Conservation (phyloP, 768 basidiomycete genomes). For the Tulasnella sp. region DNA sequence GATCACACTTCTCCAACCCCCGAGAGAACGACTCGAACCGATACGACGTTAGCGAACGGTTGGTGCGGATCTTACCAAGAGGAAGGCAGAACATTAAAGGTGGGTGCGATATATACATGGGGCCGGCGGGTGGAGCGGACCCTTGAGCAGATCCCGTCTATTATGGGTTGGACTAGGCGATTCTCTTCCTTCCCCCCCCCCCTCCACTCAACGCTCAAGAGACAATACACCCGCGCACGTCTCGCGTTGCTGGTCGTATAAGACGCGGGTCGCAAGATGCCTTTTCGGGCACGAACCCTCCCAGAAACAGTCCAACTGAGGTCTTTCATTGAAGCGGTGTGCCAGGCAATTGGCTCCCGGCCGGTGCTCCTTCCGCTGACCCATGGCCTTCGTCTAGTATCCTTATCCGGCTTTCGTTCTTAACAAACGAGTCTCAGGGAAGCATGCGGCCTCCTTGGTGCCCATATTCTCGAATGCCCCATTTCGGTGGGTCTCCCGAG, state of each 20-base stretch:
- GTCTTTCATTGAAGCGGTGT: background rate
- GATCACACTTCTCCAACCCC: no score
- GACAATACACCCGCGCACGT: no score
- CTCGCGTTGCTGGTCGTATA: no score
- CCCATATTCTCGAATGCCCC: constrained; percentile 29
- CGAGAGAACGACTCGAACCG: no score
- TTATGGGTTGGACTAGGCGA: no score
- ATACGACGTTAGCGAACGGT: no score
- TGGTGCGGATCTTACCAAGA: no score
- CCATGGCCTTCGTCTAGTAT: constrained; percentile 14
- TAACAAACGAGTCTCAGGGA: constrained; percentile 22
- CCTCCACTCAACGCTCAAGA: no score
- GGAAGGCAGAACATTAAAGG: background rate
- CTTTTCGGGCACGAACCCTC: background rate
- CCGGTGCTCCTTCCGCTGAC: background rate
- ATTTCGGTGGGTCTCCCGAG: constrained; percentile 12
- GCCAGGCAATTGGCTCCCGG: background rate
- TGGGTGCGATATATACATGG: background rate
- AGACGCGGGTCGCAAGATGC: no score
- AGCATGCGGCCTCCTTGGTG: constrained; percentile 22
- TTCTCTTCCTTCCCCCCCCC: no score
- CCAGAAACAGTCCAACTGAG: background rate
- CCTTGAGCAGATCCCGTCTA: no score
- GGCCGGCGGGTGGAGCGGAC: no score
- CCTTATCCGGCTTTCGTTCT: constrained; percentile 32